Evolutionary conservation across 371 early-diverging fungal species (phyloP).

Genomic region (Syncephalastrum sp.): DNA sequence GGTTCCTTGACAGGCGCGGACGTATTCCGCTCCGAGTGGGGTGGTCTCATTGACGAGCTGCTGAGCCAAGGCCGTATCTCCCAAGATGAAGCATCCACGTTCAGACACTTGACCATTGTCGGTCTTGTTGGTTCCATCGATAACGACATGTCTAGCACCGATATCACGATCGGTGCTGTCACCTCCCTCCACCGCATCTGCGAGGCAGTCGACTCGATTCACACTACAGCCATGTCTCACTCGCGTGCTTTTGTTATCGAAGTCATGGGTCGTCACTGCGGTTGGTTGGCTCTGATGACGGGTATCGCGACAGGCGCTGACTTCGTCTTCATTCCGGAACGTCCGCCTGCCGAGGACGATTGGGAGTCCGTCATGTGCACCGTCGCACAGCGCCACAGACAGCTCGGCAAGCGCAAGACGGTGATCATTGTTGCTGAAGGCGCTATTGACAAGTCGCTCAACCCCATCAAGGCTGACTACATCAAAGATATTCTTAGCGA

Average conservation of each 20-base stretch:
- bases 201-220: conserved; percentile 93
- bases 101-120: conserved; percentile 82
- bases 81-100: conserved; percentile 51
- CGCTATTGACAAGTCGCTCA: conserved; percentile 89
- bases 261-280: conserved; percentile 99
- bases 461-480: conserved; percentile 87
- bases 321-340: conserved; percentile 98
- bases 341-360: conserved; percentile 82
- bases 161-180: conserved; percentile 95
- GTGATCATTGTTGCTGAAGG: conserved; percentile 98
- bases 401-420: conserved; percentile 85
- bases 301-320: conserved; percentile 87
- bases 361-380: conserved; percentile 89
- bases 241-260: conserved; percentile 97
- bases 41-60: conserved; percentile 75
- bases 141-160: conserved; percentile 95
- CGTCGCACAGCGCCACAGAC: conserved; percentile 70
- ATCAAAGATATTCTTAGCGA: conserved; percentile 82
- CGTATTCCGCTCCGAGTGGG: conserved; percentile 92
- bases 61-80: conserved; percentile 56
- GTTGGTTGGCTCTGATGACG: conserved; percentile 99
- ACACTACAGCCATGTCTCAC: conserved; percentile 94
- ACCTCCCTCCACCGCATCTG: conserved; percentile 96
- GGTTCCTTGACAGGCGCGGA: conserved; percentile 97
- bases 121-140: conserved; percentile 95